Evolutionary conservation across 208 protist genomes (phyloP).

Genomic region (Wallacemonas sp.): DNA sequence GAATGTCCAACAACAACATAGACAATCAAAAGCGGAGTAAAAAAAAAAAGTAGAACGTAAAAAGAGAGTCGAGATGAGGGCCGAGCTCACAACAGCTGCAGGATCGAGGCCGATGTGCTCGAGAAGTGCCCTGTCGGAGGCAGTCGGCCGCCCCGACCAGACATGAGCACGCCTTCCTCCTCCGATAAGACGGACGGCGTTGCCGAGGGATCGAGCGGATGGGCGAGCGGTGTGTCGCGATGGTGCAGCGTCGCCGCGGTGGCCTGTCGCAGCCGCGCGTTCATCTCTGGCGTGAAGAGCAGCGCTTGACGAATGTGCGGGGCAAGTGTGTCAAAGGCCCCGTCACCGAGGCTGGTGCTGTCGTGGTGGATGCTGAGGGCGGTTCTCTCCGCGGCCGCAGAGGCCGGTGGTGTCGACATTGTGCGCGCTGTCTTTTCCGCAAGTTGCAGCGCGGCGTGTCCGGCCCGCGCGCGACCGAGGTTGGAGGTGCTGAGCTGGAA

Average conservation of each 20-base stretch:
- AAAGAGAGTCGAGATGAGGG: background rate
- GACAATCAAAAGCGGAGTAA: background rate
- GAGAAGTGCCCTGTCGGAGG: conserved; percentile 13
- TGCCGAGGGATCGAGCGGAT: background rate
- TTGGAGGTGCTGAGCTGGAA: conserved; percentile 37
- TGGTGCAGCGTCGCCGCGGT: conserved; percentile 24
- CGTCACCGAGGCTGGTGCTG: no score
- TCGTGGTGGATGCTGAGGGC: no score
- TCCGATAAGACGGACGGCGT: background rate
- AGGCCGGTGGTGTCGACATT: background rate
- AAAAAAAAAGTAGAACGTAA: background rate
- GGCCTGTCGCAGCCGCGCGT: conserved; percentile 30
- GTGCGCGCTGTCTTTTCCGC: no score
- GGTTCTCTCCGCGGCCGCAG: no score
- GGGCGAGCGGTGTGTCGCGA: background rate
- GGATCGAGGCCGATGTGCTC: background rate
- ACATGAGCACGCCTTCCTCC: background rate
- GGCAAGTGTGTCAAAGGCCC: conserved; percentile 43
- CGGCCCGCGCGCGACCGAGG: background rate
- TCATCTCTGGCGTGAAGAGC: conserved; percentile 42
- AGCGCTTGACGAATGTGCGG: conserved; percentile 45
- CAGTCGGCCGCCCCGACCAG: background rate
- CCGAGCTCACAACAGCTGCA: background rate
- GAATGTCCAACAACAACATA: background rate
- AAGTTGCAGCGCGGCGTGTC: no score